Percentiles rank a stretch among this genome's conserved stretches.
Conservation (phyloP, 306 rosid species). For the Oemleria cerasiformis region DNA sequence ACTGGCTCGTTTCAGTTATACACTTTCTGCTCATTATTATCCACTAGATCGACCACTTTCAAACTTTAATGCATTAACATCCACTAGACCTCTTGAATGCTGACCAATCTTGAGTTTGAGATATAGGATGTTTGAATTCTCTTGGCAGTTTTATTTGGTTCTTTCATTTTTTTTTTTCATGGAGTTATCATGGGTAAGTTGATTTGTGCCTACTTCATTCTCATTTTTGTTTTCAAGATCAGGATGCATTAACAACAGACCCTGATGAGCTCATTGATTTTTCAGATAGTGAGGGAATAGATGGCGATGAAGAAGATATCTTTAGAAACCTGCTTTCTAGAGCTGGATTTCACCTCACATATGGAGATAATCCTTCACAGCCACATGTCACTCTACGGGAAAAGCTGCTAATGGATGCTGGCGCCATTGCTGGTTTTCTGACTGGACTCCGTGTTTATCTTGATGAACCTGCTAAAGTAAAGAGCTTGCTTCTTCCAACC, state of each 20-base stretch:
- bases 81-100: background rate
- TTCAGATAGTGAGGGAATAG: conserved; percentile 92
- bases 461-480: conserved; percentile 97
- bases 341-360: conserved; percentile 96
- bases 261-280: conserved; percentile 94
- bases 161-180: background rate
- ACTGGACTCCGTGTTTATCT: conserved; percentile 99
- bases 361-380: conserved; percentile 95
- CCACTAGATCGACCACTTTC: too few relatives aligned
- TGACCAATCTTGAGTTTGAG: background rate
- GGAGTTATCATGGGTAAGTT: background rate
- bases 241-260: conserved; percentile 96
- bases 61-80: too few relatives aligned
- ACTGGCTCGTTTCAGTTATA: conserved; percentile 19
- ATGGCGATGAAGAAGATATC: conserved; percentile 97
- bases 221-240: conserved; percentile 66
- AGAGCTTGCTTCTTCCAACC: conserved; percentile 95
- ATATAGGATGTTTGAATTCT: background rate
- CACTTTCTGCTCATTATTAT: background rate
- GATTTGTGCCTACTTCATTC: background rate
- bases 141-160: background rate
- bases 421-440: conserved; percentile 97
- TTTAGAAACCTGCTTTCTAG: conserved; percentile 90
- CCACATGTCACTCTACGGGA: conserved; percentile 95
- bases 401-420: conserved; percentile 94